A percentile compares a stretch with the other conserved stretches of the same genome.
phyloP scores from a whole-genome alignment of 257 asterid genomes.

The Euphrasia confusa region DNA sequence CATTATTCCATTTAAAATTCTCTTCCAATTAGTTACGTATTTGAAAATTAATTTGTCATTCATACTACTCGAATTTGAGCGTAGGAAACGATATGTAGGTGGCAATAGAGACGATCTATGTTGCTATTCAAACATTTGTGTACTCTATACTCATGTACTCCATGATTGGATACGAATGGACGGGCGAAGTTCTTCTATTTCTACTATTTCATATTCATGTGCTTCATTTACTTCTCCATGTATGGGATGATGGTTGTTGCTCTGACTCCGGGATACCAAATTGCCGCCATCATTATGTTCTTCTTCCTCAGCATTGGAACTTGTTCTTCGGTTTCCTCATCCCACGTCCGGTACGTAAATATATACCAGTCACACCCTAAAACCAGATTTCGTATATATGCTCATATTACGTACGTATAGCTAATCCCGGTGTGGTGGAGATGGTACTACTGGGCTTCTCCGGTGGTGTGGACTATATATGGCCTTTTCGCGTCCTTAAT shows the following conservation, averaged over 20 bases:
- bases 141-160: constrained; percentile 66
- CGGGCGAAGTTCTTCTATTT: constrained; percentile 63
- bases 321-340: constrained; percentile 82
- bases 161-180: constrained; percentile 80
- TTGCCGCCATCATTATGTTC: constrained; percentile 79
- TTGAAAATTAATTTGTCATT: too few species aligned
- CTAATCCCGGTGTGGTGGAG: constrained; percentile 87
- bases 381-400: too few species aligned
- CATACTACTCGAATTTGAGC: too few species aligned
- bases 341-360: constrained; percentile 63
- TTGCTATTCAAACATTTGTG: constrained; percentile 53
- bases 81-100: constrained; percentile 54
- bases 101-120: constrained; percentile 73
- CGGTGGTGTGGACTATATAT: constrained; percentile 72
- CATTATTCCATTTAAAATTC: too few species aligned
- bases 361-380: too few species aligned
- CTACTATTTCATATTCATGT: constrained; percentile 84
- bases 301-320: constrained; percentile 89
- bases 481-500: constrained; percentile 58
- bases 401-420: constrained; percentile 23
- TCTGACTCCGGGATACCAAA: constrained; percentile 67
- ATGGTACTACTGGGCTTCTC: constrained; percentile 93
- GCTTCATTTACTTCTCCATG: constrained; percentile 84
- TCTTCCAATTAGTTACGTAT: too few species aligned
- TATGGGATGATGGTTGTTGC: constrained; percentile 92